phyloP scores from a whole-genome alignment of 2,329 filamentous ascomycete species.

The Xylaria sp. region DNA sequence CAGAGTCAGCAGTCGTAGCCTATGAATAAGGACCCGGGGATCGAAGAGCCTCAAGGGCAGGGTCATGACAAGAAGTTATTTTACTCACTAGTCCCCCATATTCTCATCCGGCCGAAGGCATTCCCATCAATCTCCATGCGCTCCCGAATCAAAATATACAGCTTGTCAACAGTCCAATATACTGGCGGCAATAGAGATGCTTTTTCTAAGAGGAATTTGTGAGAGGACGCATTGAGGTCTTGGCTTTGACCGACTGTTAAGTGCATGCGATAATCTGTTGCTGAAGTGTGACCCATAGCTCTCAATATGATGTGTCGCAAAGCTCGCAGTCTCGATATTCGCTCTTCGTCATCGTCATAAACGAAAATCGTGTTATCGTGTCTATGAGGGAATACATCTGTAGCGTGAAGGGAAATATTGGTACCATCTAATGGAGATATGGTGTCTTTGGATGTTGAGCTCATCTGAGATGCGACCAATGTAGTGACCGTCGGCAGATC shows the following conservation, averaged over 20 bases:
- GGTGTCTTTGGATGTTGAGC: constrained; percentile 26
- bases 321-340: constrained; percentile 41
- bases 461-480: constrained; percentile 52
- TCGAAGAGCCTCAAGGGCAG: background rate
- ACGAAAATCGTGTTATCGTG: constrained; percentile 62
- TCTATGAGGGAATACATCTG: constrained; percentile 60
- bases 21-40: background rate
- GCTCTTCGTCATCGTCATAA: constrained; percentile 45
- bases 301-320: constrained; percentile 52
- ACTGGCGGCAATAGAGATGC: constrained; percentile 58
- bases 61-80: background rate
- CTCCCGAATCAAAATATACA: constrained; percentile 65
- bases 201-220: constrained; percentile 64
- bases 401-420: constrained; percentile 51
- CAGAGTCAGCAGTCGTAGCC: constrained; percentile 1
- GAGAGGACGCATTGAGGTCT: constrained; percentile 55
- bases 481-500: constrained; percentile 56
- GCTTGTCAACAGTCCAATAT: constrained; percentile 58
- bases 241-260: constrained; percentile 70
- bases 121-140: constrained; percentile 45
- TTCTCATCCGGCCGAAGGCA: constrained; percentile 60
- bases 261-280: constrained; percentile 57
- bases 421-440: constrained; percentile 17
- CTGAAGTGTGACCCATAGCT: constrained; percentile 49
- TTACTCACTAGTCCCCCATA: constrained; percentile 59